Base-by-base conservation (phyloP, 2,329 filamentous ascomycete species). In the Alternaria sp. region DNA sequence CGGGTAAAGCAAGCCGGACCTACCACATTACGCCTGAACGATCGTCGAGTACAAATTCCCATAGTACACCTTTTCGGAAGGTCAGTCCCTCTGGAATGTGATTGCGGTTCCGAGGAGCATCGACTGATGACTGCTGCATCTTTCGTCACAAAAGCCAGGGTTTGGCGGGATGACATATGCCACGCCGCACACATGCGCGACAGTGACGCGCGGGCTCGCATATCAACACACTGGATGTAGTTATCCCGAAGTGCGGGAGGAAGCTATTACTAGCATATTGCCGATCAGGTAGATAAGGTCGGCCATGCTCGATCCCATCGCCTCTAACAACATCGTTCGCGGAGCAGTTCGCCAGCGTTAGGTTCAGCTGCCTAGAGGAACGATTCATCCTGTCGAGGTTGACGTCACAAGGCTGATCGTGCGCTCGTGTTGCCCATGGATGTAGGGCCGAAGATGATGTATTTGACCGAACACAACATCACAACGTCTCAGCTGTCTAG, bases 381-480 rank as follows among this genome's bases (percentile, higher is more conserved):
- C 54, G 54, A 52, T 50, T 47, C 40, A 50, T 50, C 19, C 15
- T 26, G 10, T 52, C 28, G 54, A 43, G 12, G 21, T 26, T 62
- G 54, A 62, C 59, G 59, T 59, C 59, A 62, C 54, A 54, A 40
- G 26, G 54, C 59, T 50, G 40, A 49, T 57, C 46, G 43, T 19
- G 40, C 28, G 26, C 56, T 62, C 15, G 59, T 62, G 40, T 51
- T 40, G 40, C 28, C 36, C 59, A 62, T 61, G 59, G 59, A 52
- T 62, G 28, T 52, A 62, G 59, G 59, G 59, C 59, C 59, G 59
- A 62, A 54, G 47, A n/a, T 50, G 23, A 26, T 32, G 17, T 23
- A 47, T 52, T 36, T 12, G 28, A 59, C 59, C 54, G 47, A 54
- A 12, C 19, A 49, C 55, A 50, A 12, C 45, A 57, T 40, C 52